Evolutionary conservation across 192 early-diverging fungal genomes (phyloP).

Genomic region (Paraglomus occultum): DNA sequence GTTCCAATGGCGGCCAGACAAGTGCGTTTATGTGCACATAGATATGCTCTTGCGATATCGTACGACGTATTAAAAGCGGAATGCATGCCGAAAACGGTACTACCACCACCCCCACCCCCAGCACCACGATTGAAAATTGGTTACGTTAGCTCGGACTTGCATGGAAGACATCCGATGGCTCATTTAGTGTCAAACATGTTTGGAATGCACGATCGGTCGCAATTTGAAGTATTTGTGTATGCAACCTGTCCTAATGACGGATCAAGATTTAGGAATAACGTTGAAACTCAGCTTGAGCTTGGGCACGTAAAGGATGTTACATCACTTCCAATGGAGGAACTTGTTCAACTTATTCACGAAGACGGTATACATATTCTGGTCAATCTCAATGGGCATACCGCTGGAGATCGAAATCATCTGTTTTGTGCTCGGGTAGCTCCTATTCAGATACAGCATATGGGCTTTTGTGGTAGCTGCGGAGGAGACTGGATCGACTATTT

Average conservation of each 20-base stretch:
- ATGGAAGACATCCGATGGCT: constrained; percentile 82
- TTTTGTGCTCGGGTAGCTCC: constrained; percentile 90
- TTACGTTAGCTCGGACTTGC: constrained; percentile 91
- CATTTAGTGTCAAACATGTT: constrained; percentile 96
- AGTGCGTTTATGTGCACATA: constrained; percentile 80
- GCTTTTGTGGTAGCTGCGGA: constrained; percentile 90
- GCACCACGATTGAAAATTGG: constrained; percentile 72
- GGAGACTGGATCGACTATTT: constrained; percentile 83
- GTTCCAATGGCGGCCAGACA: constrained; percentile 83
- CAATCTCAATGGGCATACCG: constrained; percentile 97
- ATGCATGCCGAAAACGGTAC: constrained; percentile 56
- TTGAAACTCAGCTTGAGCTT: constrained; percentile 61
- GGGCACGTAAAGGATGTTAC: constrained; percentile 82
- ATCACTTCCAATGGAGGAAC: constrained; percentile 65
- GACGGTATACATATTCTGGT: constrained; percentile 88
- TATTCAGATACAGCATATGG: constrained; percentile 89
- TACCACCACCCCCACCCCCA: constrained; percentile 74
- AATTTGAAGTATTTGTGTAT: constrained; percentile 80
- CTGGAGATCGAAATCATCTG: constrained; percentile 90
- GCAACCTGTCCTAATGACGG: constrained; percentile 76
- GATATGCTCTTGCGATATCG: constrained; percentile 81
- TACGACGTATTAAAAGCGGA: constrained; percentile 58
- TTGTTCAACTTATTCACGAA: constrained; percentile 68
- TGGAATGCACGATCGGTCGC: constrained; percentile 78
- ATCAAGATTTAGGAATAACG: constrained; percentile 76